These are phyloP conservation scores for Roridomyces roridus DNA, from an alignment of 768 basidiomycete genomes.

Conservation along the genomic window DNA sequence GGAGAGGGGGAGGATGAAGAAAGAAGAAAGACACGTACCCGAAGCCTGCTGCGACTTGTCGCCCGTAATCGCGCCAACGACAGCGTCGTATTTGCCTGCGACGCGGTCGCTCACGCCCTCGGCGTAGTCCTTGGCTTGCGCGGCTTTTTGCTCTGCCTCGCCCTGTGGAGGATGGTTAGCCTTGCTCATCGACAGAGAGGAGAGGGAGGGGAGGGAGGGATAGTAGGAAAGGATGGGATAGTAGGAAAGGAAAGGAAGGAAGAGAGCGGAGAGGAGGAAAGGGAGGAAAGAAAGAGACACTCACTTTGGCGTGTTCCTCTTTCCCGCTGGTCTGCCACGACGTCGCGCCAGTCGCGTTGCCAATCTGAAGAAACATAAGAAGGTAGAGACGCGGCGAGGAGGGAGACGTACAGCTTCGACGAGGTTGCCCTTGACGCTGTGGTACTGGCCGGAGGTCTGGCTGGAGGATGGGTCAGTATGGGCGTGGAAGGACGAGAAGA, in stretches of 20 bases:
- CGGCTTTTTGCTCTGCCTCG: slow-evolving; percentile 40
- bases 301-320: slow-evolving; percentile 40
- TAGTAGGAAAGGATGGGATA: background rate
- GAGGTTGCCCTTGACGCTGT: slow-evolving; percentile 10
- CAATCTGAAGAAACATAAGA: slow-evolving; percentile 25
- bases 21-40: slow-evolving; percentile 28
- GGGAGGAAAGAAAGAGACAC: background rate
- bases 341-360: slow-evolving; percentile 40
- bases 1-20: background rate
- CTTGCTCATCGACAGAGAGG: background rate
- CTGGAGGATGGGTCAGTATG: background rate
- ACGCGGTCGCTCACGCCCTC: slow-evolving; percentile 42
- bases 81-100: slow-evolving; percentile 36
- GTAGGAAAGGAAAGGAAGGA: background rate
- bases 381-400: background rate
- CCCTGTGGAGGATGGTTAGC: too few relatives aligned
- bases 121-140: slow-evolving; percentile 41
- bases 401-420: background rate
- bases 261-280: background rate
- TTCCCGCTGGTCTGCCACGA: slow-evolving; percentile 40
- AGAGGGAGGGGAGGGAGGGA: background rate
- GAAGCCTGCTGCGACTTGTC: slow-evolving; percentile 40
- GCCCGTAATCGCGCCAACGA: slow-evolving; percentile 42
- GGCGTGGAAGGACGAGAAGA: background rate
- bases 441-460: slow-evolving; percentile 3